Evolutionary conservation across 352 stramenopile species (phyloP).

Genomic region (Globisporangium alternatum): DNA sequence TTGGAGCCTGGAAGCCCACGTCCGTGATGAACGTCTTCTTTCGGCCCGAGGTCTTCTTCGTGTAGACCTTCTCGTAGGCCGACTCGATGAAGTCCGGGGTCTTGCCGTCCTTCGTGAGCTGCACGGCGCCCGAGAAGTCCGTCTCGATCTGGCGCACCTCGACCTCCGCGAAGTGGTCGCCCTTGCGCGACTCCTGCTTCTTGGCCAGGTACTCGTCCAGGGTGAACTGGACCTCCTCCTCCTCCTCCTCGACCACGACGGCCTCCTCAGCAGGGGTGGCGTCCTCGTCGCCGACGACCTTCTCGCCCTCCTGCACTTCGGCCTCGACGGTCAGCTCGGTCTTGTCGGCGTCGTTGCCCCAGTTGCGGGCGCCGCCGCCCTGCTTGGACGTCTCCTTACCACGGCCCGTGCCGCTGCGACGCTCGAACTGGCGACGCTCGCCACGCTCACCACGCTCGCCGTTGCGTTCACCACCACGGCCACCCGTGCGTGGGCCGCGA

Average conservation of each 20-base stretch:
- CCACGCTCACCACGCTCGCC: slow-evolving; percentile 46
- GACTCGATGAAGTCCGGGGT: slow-evolving; percentile 86
- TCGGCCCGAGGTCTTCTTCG: slow-evolving; percentile 92
- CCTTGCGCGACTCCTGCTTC: slow-evolving; percentile 69
- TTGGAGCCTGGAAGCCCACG: slow-evolving; percentile 76
- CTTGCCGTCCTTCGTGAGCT: slow-evolving; percentile 86
- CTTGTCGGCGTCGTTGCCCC: slow-evolving; percentile 94
- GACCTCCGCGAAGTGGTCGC: slow-evolving; percentile 77
- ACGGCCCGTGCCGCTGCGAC: slow-evolving; percentile 93
- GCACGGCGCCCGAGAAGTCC: slow-evolving; percentile 80
- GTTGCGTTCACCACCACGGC: slow-evolving; percentile 45
- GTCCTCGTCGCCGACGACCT: slow-evolving; percentile 53
- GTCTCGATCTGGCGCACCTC: slow-evolving; percentile 87
- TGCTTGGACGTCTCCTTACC: slow-evolving; percentile 95
- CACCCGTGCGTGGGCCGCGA: slow-evolving; percentile 38
- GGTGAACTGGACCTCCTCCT: slow-evolving; percentile 84
- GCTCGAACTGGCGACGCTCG: slow-evolving; percentile 89
- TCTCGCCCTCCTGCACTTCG: slow-evolving; percentile 50
- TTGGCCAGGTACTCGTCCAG: slow-evolving; percentile 83
- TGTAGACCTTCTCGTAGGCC: slow-evolving; percentile 93
- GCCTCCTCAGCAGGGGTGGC: slow-evolving; percentile 42
- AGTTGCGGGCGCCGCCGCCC: slow-evolving; percentile 94
- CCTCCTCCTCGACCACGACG: slow-evolving; percentile 47
- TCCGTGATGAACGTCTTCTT: slow-evolving; percentile 92
- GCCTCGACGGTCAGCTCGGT: slow-evolving; percentile 76